These are phyloP conservation scores for Suillus placidus DNA, from an alignment of 768 basidiomycete genomes.

Conservation along the genomic window DNA sequence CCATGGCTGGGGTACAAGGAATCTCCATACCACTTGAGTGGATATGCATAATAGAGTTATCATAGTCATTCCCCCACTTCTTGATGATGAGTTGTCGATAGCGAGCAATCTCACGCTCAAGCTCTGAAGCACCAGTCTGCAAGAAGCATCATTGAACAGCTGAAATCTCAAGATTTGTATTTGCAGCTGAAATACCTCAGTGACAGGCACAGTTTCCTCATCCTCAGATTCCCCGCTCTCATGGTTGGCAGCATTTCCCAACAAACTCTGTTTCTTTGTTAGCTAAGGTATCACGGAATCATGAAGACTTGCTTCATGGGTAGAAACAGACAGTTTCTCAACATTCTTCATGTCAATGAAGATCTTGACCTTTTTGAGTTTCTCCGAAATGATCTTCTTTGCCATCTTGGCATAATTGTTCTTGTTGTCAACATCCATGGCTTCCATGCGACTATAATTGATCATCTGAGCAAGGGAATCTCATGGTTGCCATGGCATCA, in stretches of 20 bases:
- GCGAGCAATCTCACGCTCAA: not conserved
- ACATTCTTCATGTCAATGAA: slow-evolving; percentile 12
- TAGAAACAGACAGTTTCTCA: slow-evolving; percentile 2
- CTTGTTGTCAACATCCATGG: slow-evolving; percentile 9
- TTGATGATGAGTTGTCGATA: slow-evolving; percentile 3
- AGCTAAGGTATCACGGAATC: too few relatives aligned
- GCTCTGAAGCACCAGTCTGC: not conserved
- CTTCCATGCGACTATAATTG: not conserved
- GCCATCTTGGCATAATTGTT: slow-evolving; percentile 2
- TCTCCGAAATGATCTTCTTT: not conserved
- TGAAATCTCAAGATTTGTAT: too few relatives aligned
- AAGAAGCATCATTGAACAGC: too few relatives aligned
- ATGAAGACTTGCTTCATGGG: not conserved
- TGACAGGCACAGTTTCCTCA: not conserved
- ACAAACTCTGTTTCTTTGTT: too few relatives aligned
- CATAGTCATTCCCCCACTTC: slow-evolving; percentile 7
- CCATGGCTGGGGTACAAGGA: slow-evolving; percentile 3
- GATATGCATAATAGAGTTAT: slow-evolving; percentile 5
- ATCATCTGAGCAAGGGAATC: not conserved
- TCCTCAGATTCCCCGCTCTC: too few relatives aligned
- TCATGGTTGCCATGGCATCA: too few relatives aligned
- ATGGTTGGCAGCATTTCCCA: too few relatives aligned
- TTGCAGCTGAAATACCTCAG: too few relatives aligned
- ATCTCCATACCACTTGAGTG: not conserved
- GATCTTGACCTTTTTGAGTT: not conserved